These are phyloP conservation scores for Neurospora cerealis DNA, from an alignment of 495 filamentous ascomycete genomes.

Conservation along the genomic window DNA sequence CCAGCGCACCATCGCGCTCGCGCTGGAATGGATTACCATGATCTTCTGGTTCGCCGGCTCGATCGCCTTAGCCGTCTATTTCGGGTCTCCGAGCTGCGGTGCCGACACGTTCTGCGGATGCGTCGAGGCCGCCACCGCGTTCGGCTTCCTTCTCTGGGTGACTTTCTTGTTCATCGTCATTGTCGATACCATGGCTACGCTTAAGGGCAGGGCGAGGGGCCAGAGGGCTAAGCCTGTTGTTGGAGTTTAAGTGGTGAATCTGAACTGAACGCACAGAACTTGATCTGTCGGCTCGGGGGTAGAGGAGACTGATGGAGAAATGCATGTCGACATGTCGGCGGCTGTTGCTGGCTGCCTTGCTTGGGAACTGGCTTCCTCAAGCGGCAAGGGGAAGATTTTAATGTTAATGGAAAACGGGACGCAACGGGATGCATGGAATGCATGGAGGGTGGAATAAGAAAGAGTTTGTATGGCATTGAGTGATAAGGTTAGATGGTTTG, in stretches of 20 bases:
- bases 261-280: neutral
- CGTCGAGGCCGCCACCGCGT: constrained; percentile 34
- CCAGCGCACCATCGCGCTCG: constrained; percentile 53
- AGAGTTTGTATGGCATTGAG: neutral
- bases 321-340: neutral
- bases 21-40: constrained; percentile 61
- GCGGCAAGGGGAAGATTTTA: neutral
- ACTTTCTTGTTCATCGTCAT: constrained; percentile 29
- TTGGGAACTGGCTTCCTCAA: neutral
- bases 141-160: constrained; percentile 38
- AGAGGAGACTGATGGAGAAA: neutral
- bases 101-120: constrained; percentile 25
- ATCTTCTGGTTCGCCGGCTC: constrained; percentile 84
- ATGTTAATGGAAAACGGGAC: neutral
- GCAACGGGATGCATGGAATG: neutral
- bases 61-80: constrained; percentile 57
- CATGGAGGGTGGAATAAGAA: neutral
- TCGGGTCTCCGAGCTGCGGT: constrained; percentile 34
- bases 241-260: neutral
- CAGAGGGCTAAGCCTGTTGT: neutral
- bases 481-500: neutral
- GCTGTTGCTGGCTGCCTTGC: neutral
- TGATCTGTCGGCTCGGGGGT: too few relatives aligned
- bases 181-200: constrained; percentile 20
- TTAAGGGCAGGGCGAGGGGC: neutral